Percentiles rank a stretch among this genome's conserved stretches.
Conservation (phyloP, 2,329 filamentous ascomycete genomes). For the Aspergillus bombycis region DNA sequence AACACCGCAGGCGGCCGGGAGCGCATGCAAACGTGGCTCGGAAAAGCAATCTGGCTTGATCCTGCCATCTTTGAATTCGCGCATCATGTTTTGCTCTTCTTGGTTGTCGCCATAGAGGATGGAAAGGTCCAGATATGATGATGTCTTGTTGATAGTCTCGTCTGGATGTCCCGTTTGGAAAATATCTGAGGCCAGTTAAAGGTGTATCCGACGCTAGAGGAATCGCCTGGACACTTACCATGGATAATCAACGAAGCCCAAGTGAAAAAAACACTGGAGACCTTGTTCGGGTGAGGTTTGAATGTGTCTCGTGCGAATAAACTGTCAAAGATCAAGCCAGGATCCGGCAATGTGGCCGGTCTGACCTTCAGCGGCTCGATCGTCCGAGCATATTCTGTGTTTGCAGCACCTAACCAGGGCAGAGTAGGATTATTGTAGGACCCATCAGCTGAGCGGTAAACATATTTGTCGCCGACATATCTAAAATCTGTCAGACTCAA, state of each 20-base stretch:
- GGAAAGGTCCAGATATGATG: slow-evolving; percentile 71
- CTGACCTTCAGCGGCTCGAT: slow-evolving; percentile 62
- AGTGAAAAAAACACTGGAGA: slow-evolving; percentile 72
- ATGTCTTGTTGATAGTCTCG: slow-evolving; percentile 61
- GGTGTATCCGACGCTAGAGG: no score
- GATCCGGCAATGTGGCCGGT: slow-evolving; percentile 63
- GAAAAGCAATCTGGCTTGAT: slow-evolving; percentile 74
- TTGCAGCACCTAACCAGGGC: slow-evolving; percentile 68
- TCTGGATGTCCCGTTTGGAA: slow-evolving; percentile 69
- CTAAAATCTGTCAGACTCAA: slow-evolving; percentile 21
- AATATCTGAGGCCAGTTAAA: slow-evolving; percentile 52
- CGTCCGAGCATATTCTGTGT: slow-evolving; percentile 67
- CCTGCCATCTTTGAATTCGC: slow-evolving; percentile 70
- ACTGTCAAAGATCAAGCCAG: slow-evolving; percentile 54
- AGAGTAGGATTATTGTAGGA: slow-evolving; percentile 71
- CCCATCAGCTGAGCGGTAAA: slow-evolving; percentile 71
- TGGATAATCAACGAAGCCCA: slow-evolving; percentile 77
- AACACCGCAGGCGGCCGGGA: slow-evolving; percentile 72
- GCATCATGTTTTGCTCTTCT: slow-evolving; percentile 53
- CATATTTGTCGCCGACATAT: slow-evolving; percentile 57
- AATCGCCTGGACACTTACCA: slow-evolving; percentile 45
- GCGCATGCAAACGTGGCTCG: slow-evolving; percentile 69
- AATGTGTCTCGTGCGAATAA: slow-evolving; percentile 47
- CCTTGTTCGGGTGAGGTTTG: slow-evolving; percentile 66
- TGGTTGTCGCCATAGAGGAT: slow-evolving; percentile 69